Base-by-base conservation (phyloP, 2,329 filamentous ascomycete genomes). In the Colletotrichum spaethianum region DNA sequence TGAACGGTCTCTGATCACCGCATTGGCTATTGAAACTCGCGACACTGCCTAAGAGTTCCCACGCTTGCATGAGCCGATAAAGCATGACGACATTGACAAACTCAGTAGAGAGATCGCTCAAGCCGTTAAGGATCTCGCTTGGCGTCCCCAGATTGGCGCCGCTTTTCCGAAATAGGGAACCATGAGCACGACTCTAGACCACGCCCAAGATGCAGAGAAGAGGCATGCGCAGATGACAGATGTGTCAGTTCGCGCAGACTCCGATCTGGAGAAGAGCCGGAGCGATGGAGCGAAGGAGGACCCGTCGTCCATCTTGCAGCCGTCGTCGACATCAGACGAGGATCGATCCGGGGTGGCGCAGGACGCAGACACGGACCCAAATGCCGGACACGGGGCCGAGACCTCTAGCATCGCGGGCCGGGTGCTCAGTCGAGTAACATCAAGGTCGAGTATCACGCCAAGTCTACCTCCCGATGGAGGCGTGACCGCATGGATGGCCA, bases 391-490 rank as follows among this genome's bases (percentile, higher is more conserved):
- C 38, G 65, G 61, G 59, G 7, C 46, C 55, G 61, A 74, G 40
- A 33, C 70, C 31, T 42, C 62, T 20, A 75, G 79, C 20, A 74
- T 80, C 0, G 55, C 85, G 1, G 78, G 75, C 63, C 81, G 83
- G 1, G 82, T 84, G 5, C 70, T 86, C 16, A 86, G 84, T 72
- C 78, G 80, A 20, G 80, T 83, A 4, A 84, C 82, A 23, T 82
- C 83, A 1, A 82, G 79, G 46, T 83, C 83, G 1, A 84, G 80
- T 56, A 76, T 79, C 60, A 81, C 84, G 48, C 83, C 83, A 0
- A 83, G 84, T 0, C 86, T 86, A 26, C 86, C 87, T 1, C 87
- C 87, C 0, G 86, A 89, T 36, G 87, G 87, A 3, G 87, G 87
- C 0, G 75, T 78, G 62, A 75, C 78, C 28, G 87, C 87, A 0